phyloP scores from a whole-genome alignment of 2,329 filamentous ascomycete genomes.

The Paecilomyces sp. region DNA sequence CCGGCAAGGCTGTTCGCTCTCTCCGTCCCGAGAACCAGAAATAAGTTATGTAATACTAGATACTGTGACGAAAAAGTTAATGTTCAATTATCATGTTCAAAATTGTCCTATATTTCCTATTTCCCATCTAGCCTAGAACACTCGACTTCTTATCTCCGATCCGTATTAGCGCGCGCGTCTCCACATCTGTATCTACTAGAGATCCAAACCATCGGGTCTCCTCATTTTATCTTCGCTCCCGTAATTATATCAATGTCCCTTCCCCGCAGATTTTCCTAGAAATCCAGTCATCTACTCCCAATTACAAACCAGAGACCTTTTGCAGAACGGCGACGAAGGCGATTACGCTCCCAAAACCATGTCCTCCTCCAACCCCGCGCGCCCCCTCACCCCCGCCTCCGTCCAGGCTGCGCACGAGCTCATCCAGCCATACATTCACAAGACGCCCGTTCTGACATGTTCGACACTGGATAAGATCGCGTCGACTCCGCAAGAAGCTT shows the following conservation, averaged over 20 bases:
- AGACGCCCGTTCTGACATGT: conserved; percentile 76
- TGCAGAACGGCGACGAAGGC: neutral
- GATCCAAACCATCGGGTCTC: neutral
- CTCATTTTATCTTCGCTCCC: neutral
- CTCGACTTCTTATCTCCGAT: neutral
- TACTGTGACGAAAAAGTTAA: conserved; percentile 1
- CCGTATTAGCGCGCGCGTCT: neutral
- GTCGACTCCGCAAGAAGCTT: conserved; percentile 57
- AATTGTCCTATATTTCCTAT: neutral
- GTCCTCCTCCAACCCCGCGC: neutral
- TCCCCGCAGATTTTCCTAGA: neutral
- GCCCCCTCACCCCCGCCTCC: conserved; percentile 64
- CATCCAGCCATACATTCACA: conserved; percentile 70
- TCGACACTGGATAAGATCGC: conserved; percentile 67
- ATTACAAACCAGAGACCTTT: neutral
- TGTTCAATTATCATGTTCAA: neutral
- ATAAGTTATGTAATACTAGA: conserved; percentile 36
- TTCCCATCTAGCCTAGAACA: neutral
- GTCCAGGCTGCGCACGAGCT: conserved; percentile 65
- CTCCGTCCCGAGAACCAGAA: conserved; percentile 84
- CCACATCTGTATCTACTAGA: neutral
- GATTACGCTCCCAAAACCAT: neutral
- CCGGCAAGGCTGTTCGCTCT: conserved; percentile 89
- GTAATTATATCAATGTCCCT: neutral
- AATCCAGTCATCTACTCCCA: neutral